Evolutionary conservation across 805 yeast genomes (phyloP), one percentile per base, ranked within the genome.

Genomic region (Tetrapisispora phaffii): DNA sequence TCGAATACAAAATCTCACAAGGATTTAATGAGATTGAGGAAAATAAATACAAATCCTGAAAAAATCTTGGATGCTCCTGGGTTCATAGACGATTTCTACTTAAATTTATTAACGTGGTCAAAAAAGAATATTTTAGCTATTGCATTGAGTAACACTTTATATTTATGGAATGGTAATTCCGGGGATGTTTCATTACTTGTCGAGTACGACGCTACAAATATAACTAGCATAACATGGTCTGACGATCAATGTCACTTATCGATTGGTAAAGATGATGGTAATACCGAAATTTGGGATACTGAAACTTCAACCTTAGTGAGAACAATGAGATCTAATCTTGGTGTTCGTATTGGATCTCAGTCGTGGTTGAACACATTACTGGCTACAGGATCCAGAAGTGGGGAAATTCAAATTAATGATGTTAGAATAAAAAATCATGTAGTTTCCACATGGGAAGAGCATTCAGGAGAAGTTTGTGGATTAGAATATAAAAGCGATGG

Each of bases 21-120:
- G 23, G 84, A 82, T 4, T 72, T 79, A 32, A 79, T 84, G 16
- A 71, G 88, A 55, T 76, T 85, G 41, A 78, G 95, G 52, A 81
- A 80, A 54, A 74, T 93, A 39, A 86, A 94, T 22, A 78, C 86
- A 0, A 85, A 86, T 29, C 97, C 98, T 1, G 96, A 86, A 52
- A 75, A 95, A 50, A 95, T 93, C 1, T 71, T 93, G 34, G 98
- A 93, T 66, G 98, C 97, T 0, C 98, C 98, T 0, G 96, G 96
- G 0, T 74, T 89, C 47, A 74, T 82, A 20, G 96, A 93, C 63
- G 98, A 93, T 67, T 93, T 88, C 63, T 93, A 90, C 62, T 72
- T 88, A 44, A 88, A 88, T 58, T 70, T 90, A 34, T 63, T 93
- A 44, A 79, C 88, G 49, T 93, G 98, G 97, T 88, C 96, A 7